phyloP scores from a whole-genome alignment of 495 filamentous ascomycete genomes.

The Stereocaulon alpinum region DNA sequence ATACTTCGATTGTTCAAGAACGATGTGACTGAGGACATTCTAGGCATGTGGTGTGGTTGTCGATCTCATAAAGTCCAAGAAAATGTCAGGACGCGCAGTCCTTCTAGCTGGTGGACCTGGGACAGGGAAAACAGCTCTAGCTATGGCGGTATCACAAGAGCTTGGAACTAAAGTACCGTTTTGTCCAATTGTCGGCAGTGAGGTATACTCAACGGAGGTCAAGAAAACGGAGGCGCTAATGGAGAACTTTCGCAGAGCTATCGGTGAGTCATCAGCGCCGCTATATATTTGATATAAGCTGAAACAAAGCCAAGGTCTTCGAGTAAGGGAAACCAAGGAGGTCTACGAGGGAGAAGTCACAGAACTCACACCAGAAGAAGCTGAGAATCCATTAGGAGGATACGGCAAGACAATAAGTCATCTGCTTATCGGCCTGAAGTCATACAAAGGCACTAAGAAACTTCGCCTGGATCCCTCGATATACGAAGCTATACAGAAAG shows the following conservation, averaged over 20 bases:
- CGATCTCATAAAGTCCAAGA: slow-evolving; percentile 86
- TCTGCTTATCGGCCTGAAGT: slow-evolving; percentile 80
- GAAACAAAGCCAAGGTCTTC: slow-evolving; percentile 45
- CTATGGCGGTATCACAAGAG: slow-evolving; percentile 87
- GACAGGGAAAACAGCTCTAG: slow-evolving; percentile 94
- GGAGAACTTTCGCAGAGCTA: slow-evolving; percentile 96
- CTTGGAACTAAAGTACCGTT: slow-evolving; percentile 96
- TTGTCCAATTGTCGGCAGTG: slow-evolving; percentile 91
- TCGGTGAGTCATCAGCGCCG: slow-evolving; percentile 45
- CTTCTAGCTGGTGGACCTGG: slow-evolving; percentile 86
- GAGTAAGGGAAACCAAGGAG: slow-evolving; percentile 95
- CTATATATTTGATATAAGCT: neutral
- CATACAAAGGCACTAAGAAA: slow-evolving; percentile 90
- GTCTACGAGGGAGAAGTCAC: slow-evolving; percentile 97
- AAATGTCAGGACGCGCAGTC: slow-evolving; percentile 93
- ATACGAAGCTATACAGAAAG: slow-evolving; percentile 98
- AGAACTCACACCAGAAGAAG: slow-evolving; percentile 88
- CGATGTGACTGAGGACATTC: slow-evolving; percentile 12
- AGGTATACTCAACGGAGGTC: slow-evolving; percentile 92
- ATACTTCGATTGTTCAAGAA: neutral
- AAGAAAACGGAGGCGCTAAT: slow-evolving; percentile 98
- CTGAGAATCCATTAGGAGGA: slow-evolving; percentile 93
- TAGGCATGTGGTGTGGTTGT: slow-evolving; percentile 89
- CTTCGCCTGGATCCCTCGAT: slow-evolving; percentile 91
- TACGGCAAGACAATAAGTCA: slow-evolving; percentile 93